Conservation (phyloP, 495 filamentous ascomycete species). For the Penicillium cinerascens region DNA sequence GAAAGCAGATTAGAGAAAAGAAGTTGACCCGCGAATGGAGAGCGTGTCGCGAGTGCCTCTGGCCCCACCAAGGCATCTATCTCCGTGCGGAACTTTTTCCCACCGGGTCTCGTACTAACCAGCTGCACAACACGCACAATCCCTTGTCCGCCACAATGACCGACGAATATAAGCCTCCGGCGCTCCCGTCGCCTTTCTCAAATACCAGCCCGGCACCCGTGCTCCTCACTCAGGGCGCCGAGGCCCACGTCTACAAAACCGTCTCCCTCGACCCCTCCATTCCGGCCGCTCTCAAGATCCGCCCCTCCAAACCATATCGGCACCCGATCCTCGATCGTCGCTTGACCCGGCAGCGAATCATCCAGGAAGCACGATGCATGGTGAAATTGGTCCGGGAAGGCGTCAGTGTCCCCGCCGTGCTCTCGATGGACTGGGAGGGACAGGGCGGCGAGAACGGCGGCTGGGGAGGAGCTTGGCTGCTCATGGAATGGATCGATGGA, state of each 20-base stretch:
- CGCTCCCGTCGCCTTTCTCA: constrained; percentile 65
- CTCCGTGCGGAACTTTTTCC: constrained; percentile 1
- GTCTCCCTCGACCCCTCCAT: constrained; percentile 66
- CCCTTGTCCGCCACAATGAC: constrained; percentile 7
- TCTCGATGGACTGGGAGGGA: constrained; percentile 66
- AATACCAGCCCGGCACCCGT: constrained; percentile 51
- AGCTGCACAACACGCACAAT: not conserved
- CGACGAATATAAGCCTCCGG: constrained; percentile 35
- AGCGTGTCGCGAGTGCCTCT: not conserved
- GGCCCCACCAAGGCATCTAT: not conserved
- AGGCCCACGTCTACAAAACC: constrained; percentile 89
- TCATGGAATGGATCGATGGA: constrained; percentile 90
- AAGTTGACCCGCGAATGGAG: not conserved
- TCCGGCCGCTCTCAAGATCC: constrained; percentile 85
- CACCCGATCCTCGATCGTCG: constrained; percentile 87
- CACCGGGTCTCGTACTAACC: not conserved
- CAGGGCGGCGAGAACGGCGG: constrained; percentile 30
- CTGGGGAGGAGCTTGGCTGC: constrained; percentile 71
- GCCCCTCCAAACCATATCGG: constrained; percentile 87
- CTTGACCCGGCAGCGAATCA: constrained; percentile 78
- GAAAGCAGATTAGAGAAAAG: not conserved
- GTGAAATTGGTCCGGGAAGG: constrained; percentile 71
- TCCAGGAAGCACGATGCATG: constrained; percentile 83
- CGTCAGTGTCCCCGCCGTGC: constrained; percentile 71
- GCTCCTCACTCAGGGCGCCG: constrained; percentile 86